Percentiles rank a stretch among this genome's conserved stretches.
phyloP scores from a whole-genome alignment of 148 eudicot species.

The Pouteria glomerata region DNA sequence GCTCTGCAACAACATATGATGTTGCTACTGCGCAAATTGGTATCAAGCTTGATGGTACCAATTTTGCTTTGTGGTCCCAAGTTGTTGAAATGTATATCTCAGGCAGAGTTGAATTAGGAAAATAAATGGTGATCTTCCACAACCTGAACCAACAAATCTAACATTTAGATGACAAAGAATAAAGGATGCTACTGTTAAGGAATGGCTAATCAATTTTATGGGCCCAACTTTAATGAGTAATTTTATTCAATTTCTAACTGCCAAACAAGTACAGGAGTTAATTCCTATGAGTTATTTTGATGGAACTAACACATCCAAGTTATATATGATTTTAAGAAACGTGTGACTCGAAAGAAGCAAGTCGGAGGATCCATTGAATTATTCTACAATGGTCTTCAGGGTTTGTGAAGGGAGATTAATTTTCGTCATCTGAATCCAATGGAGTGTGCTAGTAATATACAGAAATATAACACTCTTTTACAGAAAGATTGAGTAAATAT shows the following conservation, averaged over 20 bases:
- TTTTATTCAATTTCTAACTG: background rate
- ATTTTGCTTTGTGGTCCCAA: slow-evolving; percentile 8
- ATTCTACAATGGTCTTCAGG: slow-evolving; percentile 8
- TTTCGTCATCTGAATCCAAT: background rate
- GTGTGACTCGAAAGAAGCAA: background rate
- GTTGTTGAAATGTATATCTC: background rate
- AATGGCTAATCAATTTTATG: background rate
- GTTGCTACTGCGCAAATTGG: slow-evolving; percentile 7
- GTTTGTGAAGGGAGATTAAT: slow-evolving; percentile 7
- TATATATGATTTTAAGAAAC: slow-evolving; percentile 1
- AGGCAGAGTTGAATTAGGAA: background rate
- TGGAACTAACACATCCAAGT: background rate
- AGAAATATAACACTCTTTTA: background rate
- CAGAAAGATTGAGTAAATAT: slow-evolving; percentile 5
- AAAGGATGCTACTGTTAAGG: slow-evolving; percentile 3
- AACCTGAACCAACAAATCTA: slow-evolving; percentile 2
- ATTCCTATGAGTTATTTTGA: slow-evolving; percentile 7
- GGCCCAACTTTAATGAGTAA: background rate
- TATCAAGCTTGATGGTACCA: slow-evolving; percentile 13
- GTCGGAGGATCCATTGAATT: slow-evolving; percentile 1
- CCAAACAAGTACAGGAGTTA: slow-evolving; percentile 1
- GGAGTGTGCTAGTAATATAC: background rate
- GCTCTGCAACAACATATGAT: background rate
- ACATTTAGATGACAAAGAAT: background rate
- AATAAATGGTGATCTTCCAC: background rate